Evolutionary conservation across 805 yeast species (phyloP).

Genomic region (Sungouiella thailandica): DNA sequence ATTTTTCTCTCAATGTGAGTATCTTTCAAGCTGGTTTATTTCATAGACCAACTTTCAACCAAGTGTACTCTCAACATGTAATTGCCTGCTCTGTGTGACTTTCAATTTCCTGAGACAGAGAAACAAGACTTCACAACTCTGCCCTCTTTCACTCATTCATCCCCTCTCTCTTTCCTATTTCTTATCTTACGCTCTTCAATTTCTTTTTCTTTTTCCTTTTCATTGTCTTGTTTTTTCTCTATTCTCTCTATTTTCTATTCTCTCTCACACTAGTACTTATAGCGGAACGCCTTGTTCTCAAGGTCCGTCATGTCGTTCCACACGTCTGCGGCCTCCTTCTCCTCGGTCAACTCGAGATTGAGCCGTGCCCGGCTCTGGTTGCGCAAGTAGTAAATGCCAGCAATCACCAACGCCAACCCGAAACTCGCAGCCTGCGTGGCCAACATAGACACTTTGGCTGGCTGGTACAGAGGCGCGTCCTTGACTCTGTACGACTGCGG

Average conservation of each 20-base stretch:
- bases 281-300: constrained; percentile 7
- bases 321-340: constrained; percentile 6
- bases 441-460: constrained; percentile 55
- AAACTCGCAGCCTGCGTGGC: constrained; percentile 45
- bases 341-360: neutral
- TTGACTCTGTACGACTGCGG: constrained; percentile 60
- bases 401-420: constrained; percentile 31
- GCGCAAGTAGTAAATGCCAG: constrained; percentile 6
- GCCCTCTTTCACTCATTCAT: too few species aligned
- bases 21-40: too few species aligned
- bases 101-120: too few species aligned
- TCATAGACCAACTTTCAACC: too few species aligned
- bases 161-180: too few species aligned
- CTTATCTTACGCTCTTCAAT: too few species aligned
- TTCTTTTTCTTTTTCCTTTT: too few species aligned
- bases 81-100: too few species aligned
- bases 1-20: too few species aligned
- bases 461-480: constrained; percentile 49
- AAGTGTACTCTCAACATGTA: too few species aligned
- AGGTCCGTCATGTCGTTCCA: constrained; percentile 12
- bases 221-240: too few species aligned
- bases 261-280: constrained; percentile 3
- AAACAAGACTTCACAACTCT: too few species aligned
- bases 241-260: neutral
- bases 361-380: constrained; percentile 1